Conservation (phyloP, 2,329 filamentous ascomycete species). For the Fusarium musae region DNA sequence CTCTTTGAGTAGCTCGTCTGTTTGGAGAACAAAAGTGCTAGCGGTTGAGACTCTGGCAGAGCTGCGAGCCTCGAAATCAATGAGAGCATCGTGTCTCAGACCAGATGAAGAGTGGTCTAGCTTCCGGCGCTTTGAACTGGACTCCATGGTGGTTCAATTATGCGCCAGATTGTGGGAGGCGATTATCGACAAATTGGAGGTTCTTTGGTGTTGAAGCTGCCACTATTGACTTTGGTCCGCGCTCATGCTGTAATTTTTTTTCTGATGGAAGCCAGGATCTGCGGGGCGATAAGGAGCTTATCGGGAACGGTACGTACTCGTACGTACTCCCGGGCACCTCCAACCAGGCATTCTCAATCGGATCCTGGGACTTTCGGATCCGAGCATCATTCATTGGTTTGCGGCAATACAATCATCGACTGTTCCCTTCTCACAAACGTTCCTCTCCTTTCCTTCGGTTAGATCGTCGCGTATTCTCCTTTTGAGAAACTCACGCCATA, state of each 20-base stretch:
- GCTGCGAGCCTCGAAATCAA: conserved; percentile 55
- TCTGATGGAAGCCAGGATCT: conserved; percentile 11
- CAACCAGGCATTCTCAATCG: background rate
- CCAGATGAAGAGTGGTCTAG: conserved; percentile 53
- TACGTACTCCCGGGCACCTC: background rate
- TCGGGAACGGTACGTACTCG: conserved; percentile 38
- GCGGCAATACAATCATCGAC: background rate
- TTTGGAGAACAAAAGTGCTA: conserved; percentile 68
- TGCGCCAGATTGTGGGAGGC: conserved; percentile 15
- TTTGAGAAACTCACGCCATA: conserved; percentile 4
- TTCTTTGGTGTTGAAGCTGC: conserved; percentile 32
- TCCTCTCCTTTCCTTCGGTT: conserved; percentile 4
- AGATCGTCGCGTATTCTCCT: conserved; percentile 6
- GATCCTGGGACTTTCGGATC: conserved; percentile 1
- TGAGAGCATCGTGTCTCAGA: conserved; percentile 50
- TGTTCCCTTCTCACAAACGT: background rate
- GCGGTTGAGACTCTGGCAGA: conserved; percentile 57
- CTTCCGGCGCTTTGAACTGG: conserved; percentile 61
- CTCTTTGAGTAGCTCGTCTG: conserved; percentile 68
- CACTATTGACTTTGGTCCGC: conserved; percentile 18
- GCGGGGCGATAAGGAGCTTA: conserved; percentile 46
- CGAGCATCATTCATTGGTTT: background rate
- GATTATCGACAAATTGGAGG: conserved; percentile 22
- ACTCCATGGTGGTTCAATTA: conserved; percentile 54
- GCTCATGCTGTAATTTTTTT: conserved; percentile 40